These are phyloP conservation scores for Dianthus caryophyllus DNA, from an alignment of 148 eudicot genomes.

Conservation along the genomic window DNA sequence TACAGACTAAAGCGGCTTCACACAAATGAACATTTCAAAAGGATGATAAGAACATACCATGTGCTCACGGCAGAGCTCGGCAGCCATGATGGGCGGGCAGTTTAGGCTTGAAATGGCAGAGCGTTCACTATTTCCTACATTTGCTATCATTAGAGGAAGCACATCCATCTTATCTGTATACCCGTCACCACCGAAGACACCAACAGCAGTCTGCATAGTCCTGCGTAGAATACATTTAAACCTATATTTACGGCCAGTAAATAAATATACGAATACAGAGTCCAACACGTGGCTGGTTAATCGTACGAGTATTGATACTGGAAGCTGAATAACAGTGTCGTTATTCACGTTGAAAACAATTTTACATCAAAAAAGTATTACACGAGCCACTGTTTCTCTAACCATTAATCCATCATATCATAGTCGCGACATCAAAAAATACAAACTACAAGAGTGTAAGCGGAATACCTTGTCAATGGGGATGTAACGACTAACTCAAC, in stretches of 20 bases:
- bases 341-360: no score
- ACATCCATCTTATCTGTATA: constrained; percentile 61
- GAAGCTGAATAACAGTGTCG: not conserved
- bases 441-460: not conserved
- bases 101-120: constrained; percentile 91
- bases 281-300: no score
- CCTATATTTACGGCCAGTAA: not conserved
- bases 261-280: not conserved
- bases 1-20: no score
- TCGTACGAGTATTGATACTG: no score
- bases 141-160: constrained; percentile 84
- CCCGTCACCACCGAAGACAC: constrained; percentile 93
- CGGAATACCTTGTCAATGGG: constrained; percentile 58
- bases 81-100: constrained; percentile 76
- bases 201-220: constrained; percentile 97
- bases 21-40: no score
- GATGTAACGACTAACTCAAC: constrained; percentile 83
- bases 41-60: constrained; percentile 42
- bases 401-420: no score
- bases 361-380: no score
- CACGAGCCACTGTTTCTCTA: no score
- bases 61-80: constrained; percentile 92
- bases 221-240: constrained; percentile 35
- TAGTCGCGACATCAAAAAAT: no score
- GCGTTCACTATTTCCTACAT: constrained; percentile 74